Percentiles rank a stretch among this genome's conserved stretches.
phyloP scores from a whole-genome alignment of 1,139 yeast species.

The Hyphopichia buzzinii region DNA sequence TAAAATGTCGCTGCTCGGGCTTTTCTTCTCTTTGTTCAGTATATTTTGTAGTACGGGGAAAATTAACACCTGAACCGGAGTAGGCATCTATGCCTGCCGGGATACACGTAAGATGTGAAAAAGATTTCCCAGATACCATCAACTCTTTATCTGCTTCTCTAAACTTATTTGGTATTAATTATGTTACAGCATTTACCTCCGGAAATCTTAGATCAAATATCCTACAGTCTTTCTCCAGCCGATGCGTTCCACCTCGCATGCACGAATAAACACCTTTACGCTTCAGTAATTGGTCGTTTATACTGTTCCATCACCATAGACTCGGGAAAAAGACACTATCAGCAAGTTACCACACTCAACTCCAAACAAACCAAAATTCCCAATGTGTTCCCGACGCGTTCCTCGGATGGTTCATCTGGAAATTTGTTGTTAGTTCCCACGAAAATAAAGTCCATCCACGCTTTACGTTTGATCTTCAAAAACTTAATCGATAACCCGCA shows the following conservation, averaged over 20 bases:
- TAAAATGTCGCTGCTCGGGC: neutral
- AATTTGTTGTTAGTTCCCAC: neutral
- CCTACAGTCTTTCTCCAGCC: constrained; percentile 14
- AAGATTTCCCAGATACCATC: neutral
- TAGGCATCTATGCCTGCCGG: too few species aligned
- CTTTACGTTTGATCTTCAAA: constrained; percentile 20
- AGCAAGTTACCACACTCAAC: neutral
- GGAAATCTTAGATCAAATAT: constrained; percentile 19
- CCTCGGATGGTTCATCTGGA: neutral
- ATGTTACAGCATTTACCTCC: constrained; percentile 20
- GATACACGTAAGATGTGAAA: too few species aligned
- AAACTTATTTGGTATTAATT: neutral
- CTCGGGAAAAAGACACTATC: constrained; percentile 12
- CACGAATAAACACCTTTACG: constrained; percentile 15
- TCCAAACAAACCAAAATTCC: neutral
- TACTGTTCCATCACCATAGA: constrained; percentile 22
- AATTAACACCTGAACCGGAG: neutral
- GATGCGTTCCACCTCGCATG: constrained; percentile 17
- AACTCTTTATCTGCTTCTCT: neutral
- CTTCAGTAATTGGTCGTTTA: constrained; percentile 16
- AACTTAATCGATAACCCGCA: constrained; percentile 11
- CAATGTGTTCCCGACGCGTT: neutral
- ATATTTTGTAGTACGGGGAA: too few species aligned
- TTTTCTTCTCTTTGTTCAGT: too few species aligned
- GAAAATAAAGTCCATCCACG: constrained; percentile 5